Conservation (phyloP, 768 basidiomycete genomes). For the Podaxis sp. region DNA sequence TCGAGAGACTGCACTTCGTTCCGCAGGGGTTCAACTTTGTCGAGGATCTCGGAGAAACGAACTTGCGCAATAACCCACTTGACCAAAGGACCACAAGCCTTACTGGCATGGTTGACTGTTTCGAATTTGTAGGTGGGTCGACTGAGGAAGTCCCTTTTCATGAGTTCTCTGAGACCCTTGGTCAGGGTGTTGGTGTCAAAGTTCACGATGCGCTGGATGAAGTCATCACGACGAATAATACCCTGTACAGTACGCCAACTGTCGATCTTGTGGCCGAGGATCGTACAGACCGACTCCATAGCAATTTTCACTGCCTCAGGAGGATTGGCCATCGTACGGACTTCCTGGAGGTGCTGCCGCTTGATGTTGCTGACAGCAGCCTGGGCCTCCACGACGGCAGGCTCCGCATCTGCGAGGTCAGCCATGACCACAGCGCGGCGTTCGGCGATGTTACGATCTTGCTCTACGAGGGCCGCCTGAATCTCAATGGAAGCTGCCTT, state of each 20-base stretch:
- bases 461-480: conserved; percentile 88
- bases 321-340: conserved; percentile 96
- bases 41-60: conserved; percentile 93
- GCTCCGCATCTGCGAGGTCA: conserved; percentile 96
- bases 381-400: conserved; percentile 93
- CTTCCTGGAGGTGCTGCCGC: conserved; percentile 93
- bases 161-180: conserved; percentile 77
- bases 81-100: conserved; percentile 95
- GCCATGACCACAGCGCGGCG: conserved; percentile 87
- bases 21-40: conserved; percentile 93
- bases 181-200: conserved; percentile 93
- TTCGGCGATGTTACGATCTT: conserved; percentile 85
- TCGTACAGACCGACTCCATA: conserved; percentile 97
- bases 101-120: conserved; percentile 89
- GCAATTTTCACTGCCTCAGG: conserved; percentile 96
- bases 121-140: conserved; percentile 93
- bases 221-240: conserved; percentile 94
- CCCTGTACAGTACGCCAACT: conserved; percentile 94
- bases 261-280: conserved; percentile 95
- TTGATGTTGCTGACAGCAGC: conserved; percentile 97
- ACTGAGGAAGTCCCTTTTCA: conserved; percentile 92
- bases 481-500: conserved; percentile 95
- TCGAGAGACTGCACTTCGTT: conserved; percentile 94
- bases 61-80: conserved; percentile 99
- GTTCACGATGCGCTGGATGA: conserved; percentile 92